Conservation (phyloP, 352 stramenopile species). For the Peronospora destructor region DNA sequence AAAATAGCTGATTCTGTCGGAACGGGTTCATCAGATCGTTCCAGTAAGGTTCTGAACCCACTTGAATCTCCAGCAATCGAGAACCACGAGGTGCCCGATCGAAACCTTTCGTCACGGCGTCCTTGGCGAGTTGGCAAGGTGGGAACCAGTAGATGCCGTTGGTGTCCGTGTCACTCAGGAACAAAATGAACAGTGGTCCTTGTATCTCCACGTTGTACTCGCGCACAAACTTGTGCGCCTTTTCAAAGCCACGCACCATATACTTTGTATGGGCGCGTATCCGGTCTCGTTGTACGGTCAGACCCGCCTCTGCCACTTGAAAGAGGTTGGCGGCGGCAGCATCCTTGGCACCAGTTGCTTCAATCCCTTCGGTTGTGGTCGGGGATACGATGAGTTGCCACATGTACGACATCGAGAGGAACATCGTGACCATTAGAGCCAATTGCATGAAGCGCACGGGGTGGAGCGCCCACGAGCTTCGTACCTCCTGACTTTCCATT, state of each 20-base stretch:
- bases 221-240: conserved; percentile 65
- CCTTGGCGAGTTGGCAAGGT: conserved; percentile 56
- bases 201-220: conserved; percentile 55
- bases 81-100: conserved; percentile 51
- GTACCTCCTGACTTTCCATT: conserved; percentile 4
- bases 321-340: conserved; percentile 18
- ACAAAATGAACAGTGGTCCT: conserved; percentile 70
- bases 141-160: conserved; percentile 76
- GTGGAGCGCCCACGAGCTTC: conserved; percentile 24
- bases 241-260: conserved; percentile 61
- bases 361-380: conserved; percentile 11
- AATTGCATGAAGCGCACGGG: conserved; percentile 71
- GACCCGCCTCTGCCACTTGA: conserved; percentile 15
- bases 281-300: conserved; percentile 32
- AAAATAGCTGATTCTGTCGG: conserved; percentile 73
- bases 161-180: conserved; percentile 62
- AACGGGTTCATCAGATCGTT: conserved; percentile 72
- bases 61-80: conserved; percentile 61
- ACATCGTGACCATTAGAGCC: conserved; percentile 42
- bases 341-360: conserved; percentile 17
- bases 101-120: conserved; percentile 52
- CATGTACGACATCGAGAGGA: conserved; percentile 68
- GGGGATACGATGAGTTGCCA: conserved; percentile 42
- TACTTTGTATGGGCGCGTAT: conserved; percentile 49
- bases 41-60: conserved; percentile 52